Conservation (phyloP, 441 rosid genomes). For the Omphalea diandra region DNA sequence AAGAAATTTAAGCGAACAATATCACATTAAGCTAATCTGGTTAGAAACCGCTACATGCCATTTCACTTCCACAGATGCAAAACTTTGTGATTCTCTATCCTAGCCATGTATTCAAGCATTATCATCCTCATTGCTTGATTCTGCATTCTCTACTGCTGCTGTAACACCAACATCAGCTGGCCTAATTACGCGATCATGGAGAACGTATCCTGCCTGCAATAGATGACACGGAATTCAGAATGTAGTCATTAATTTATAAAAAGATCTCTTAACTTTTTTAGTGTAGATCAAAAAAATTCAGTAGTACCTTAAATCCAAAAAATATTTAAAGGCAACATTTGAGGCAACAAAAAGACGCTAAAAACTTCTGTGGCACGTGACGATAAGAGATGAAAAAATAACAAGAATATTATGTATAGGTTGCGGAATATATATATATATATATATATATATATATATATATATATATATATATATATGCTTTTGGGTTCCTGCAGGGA, state of each 20-base stretch:
- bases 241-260: neutral
- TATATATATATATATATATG: too few relatives aligned
- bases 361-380: too few relatives aligned
- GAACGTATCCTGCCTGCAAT: constrained; percentile 74
- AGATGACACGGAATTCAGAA: neutral
- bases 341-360: too few relatives aligned
- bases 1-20: neutral
- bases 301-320: neutral
- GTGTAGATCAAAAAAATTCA: too few relatives aligned
- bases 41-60: constrained; percentile 11
- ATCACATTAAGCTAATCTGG: constrained; percentile 1
- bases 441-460: too few relatives aligned
- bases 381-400: too few relatives aligned
- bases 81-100: neutral
- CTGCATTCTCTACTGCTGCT: constrained; percentile 40
- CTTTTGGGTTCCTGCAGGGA: too few relatives aligned
- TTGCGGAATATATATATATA: too few relatives aligned
- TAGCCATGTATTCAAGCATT: constrained; percentile 29
- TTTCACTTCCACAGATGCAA: constrained; percentile 11
- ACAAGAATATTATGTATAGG: too few relatives aligned
- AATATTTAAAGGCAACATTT: too few relatives aligned
- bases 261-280: too few relatives aligned
- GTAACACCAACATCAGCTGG: constrained; percentile 96
- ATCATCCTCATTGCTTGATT: constrained; percentile 32
- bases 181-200: constrained; percentile 74